Percentiles rank a stretch among this genome's conserved stretches.
These are phyloP conservation scores for Bombardia bombarda DNA, from an alignment of 495 filamentous ascomycete species.

Conservation along the genomic window DNA sequence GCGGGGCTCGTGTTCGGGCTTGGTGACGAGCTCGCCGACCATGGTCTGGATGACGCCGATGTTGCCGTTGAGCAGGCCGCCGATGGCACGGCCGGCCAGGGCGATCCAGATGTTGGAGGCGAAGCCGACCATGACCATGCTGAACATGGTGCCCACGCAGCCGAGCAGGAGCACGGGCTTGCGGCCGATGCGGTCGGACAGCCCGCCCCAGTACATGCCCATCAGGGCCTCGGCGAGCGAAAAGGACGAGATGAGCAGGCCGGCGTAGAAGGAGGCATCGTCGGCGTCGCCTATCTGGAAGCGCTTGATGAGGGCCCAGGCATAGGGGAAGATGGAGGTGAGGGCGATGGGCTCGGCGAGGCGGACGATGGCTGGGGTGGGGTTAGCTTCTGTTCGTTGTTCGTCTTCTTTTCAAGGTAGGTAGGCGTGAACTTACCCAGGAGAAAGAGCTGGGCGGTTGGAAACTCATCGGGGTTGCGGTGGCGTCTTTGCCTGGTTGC, in stretches of 20 bases:
- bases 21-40: slow-evolving; percentile 74
- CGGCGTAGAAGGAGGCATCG: slow-evolving; percentile 75
- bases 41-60: slow-evolving; percentile 89
- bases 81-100: slow-evolving; percentile 63
- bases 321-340: slow-evolving; percentile 82
- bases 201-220: slow-evolving; percentile 76
- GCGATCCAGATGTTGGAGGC: slow-evolving; percentile 74
- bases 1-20: slow-evolving; percentile 72
- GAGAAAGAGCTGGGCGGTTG: slow-evolving; percentile 67
- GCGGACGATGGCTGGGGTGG: slow-evolving; percentile 40
- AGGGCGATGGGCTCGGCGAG: slow-evolving; percentile 84
- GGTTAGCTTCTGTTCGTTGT: slow-evolving; percentile 6
- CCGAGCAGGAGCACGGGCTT: slow-evolving; percentile 78
- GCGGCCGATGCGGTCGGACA: slow-evolving; percentile 75
- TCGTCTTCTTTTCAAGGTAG: too few relatives aligned
- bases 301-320: slow-evolving; percentile 72
- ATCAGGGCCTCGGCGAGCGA: slow-evolving; percentile 72
- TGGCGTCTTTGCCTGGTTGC: slow-evolving; percentile 31
- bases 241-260: slow-evolving; percentile 79
- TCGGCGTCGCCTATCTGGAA: slow-evolving; percentile 58
- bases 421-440: slow-evolving; percentile 67
- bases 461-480: slow-evolving; percentile 57
- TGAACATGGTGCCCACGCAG: slow-evolving; percentile 70
- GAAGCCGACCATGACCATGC: slow-evolving; percentile 76
- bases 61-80: slow-evolving; percentile 78